Conservation (phyloP, 345 rosid species). For the Populus alba region DNA sequence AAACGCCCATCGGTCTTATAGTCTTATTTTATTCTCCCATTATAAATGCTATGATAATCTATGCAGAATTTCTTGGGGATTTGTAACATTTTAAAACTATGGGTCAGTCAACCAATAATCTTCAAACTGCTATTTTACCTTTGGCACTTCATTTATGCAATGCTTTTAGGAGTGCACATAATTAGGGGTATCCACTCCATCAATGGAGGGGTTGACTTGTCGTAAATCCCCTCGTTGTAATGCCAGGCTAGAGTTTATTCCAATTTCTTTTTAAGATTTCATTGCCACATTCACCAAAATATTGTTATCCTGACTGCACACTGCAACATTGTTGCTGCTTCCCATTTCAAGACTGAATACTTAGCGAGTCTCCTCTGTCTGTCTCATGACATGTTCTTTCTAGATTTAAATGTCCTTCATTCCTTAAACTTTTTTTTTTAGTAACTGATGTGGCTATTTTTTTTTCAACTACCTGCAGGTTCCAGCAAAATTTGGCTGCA, state of each 20-base stretch:
- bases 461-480: conserved; percentile 48
- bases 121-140: neutral
- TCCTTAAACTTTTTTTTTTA: neutral
- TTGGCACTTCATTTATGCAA: neutral
- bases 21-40: neutral
- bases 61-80: neutral
- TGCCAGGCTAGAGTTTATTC: neutral
- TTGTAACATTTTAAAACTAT: neutral
- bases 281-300: neutral
- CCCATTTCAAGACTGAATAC: neutral
- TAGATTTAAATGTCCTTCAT: neutral
- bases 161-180: neutral
- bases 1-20: neutral
- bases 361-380: neutral
- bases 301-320: neutral
- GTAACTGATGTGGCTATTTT: neutral
- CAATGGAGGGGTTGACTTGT: neutral
- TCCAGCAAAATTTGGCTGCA: conserved; percentile 73
- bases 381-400: neutral
- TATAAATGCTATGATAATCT: neutral
- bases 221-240: neutral
- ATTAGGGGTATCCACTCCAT: neutral
- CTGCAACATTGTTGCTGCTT: neutral
- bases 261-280: neutral
- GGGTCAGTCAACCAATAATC: neutral